A percentile compares a stretch with the other conserved stretches of the same genome.
These are phyloP conservation scores for Globisporangium viniferum DNA, from an alignment of 352 stramenopile species.

Conservation along the genomic window DNA sequence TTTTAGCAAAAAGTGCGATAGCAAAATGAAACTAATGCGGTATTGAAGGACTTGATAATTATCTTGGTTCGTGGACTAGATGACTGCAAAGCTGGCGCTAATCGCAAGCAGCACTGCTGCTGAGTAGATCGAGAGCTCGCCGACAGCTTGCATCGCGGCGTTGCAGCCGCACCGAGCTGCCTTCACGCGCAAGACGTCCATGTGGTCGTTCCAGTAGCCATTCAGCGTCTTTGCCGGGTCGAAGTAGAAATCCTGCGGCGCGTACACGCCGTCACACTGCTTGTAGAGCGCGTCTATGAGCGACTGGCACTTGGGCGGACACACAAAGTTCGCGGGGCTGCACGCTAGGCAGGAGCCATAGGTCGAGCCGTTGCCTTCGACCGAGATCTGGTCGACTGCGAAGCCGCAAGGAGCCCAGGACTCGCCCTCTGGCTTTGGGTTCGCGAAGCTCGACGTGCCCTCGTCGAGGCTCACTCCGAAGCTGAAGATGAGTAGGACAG, in stretches of 20 bases:
- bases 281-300: conserved; percentile 70
- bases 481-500: conserved; percentile 14
- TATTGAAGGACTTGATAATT: no score
- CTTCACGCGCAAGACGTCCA: conserved; percentile 44
- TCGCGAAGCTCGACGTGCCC: conserved; percentile 37
- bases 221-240: conserved; percentile 49
- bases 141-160: not conserved
- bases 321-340: conserved; percentile 45
- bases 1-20: not conserved
- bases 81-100: not conserved
- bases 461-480: conserved; percentile 13
- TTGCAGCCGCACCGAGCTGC: conserved; percentile 62
- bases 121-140: conserved; percentile 1
- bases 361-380: conserved; percentile 55
- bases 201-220: conserved; percentile 68
- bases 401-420: conserved; percentile 62
- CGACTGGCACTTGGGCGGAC: conserved; percentile 64
- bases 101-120: not conserved
- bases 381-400: conserved; percentile 41
- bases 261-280: conserved; percentile 59
- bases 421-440: conserved; percentile 50
- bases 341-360: conserved; percentile 67
- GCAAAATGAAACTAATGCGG: no score
- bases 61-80: not conserved
- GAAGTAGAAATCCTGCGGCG: conserved; percentile 60